Evolutionary conservation across 441 rosid species (phyloP), one percentile per base, ranked within the genome.

Genomic region (Populus hybrid): DNA sequence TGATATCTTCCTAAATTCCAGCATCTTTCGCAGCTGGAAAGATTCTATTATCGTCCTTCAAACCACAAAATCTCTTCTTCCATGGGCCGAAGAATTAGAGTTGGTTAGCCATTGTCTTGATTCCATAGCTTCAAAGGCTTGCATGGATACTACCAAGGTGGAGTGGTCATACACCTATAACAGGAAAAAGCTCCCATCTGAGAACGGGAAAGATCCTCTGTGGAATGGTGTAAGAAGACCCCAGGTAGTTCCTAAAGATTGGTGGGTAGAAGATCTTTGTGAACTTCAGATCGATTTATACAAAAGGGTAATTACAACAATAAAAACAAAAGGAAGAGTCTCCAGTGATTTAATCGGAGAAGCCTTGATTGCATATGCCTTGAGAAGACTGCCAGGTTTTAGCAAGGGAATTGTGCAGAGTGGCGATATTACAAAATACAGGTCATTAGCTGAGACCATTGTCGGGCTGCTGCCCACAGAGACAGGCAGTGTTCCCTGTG

Each of bases 251-350:
- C 99, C 98, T 50, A 87, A 84, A 74, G 99, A 95, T 59, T 93
- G 98, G 99, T 95, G 99, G 99, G 97, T 95, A 0, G 98, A 95
- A 87, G 98, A 95, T 85, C 90, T 95, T 30, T 90, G 94, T 70
- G 99, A 92, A 77, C 91, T 95, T 73, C 93, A 89, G 69, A 86
- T 95, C 18, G 95, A 90, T 75, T 76, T 92, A 78, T 95, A 89
- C 80, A 92, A 85, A 79, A 87, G 88, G 73, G 91, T 85, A 14
- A 90, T 95, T 6, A 32, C 86, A 46, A 87, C 94, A n/a, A 89
- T 95, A 54, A 86, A 88, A 83, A 77, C 91, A 1, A 91, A 85
- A 76, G 93, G 91, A 67, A 79, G 77, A 69, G 86, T 91, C 70
- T 79, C 91, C 0, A 74, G 81, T 70, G 88, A 88, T 70, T 87